Base-by-base conservation (phyloP, 805 yeast genomes). In the Candida cerambycidarum region DNA sequence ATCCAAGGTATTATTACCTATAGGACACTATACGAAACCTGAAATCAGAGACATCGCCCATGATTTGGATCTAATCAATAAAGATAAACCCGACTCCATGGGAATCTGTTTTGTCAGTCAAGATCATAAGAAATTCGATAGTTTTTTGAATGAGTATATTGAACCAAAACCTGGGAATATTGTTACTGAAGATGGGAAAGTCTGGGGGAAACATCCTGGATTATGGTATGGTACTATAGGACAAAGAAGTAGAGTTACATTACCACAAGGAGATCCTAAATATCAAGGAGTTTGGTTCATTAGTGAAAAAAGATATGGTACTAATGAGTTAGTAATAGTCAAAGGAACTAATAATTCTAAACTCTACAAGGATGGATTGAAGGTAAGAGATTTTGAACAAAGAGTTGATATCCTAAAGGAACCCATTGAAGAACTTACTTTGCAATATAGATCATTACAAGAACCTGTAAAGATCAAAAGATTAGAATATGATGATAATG, bases 181-280 rank as follows among this genome's bases (percentile, higher is more conserved):
- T 7, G 72, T 88, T n/a, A 84, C 90, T 0, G 79, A 75, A 43
- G 84, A 79, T 43, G 95, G 95, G 4, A 67, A 64, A 40, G 71
- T 79, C 0, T 89, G 93, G 79, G 98, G 97, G 0, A 54, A 61
- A 37, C 99, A 93, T 61, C 66, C 75, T 19, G 99, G 99, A 0
- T 59, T 93, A 8, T 93, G 98, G 98, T 80, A 85, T 36, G 92
- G 88, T n/a, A 93, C 99, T 0, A 80, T 92, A 16, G 99, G 99
- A 0, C 98, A 93, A 63, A 78, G 82, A 48, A 75, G 83, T 13
- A 81, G 90, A 3, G 63, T 89, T 1, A 75, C 88, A 0, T 77
- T 92, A 86, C 97, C 97, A 0, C 98, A 93, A 59, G 92, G 90
- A 0, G 82, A 85, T 51, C 90, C 90, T 0, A 58, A 61, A 5